Evolutionary conservation across 1,284 basidiomycete genomes (phyloP).

Genomic region (Ustilago crameri): DNA sequence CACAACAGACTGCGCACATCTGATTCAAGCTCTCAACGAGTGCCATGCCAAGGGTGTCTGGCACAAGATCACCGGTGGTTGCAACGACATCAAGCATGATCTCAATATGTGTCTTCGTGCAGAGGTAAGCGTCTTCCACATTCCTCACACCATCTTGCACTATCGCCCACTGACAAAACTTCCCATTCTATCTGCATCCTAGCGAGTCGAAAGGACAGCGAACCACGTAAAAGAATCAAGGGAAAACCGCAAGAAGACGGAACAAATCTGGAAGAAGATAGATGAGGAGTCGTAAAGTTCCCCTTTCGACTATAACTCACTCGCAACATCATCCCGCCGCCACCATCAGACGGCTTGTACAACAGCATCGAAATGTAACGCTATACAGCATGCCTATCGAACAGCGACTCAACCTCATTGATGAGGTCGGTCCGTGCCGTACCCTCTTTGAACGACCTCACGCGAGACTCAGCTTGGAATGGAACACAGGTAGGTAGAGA

Average conservation of each 20-base stretch:
- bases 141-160: background rate
- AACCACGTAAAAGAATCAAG: slow-evolving; percentile 35
- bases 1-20: slow-evolving; percentile 46
- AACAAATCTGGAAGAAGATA: slow-evolving; percentile 51
- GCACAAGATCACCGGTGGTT: slow-evolving; percentile 53
- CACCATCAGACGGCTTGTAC: slow-evolving; percentile 1
- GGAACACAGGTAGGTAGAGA: too few species aligned
- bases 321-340: background rate
- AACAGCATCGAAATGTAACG: slow-evolving; percentile 18
- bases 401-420: too few species aligned
- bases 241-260: slow-evolving; percentile 43
- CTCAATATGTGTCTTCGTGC: slow-evolving; percentile 55
- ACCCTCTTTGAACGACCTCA: too few species aligned
- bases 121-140: slow-evolving; percentile 40
- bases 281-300: slow-evolving; percentile 36
- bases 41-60: slow-evolving; percentile 48
- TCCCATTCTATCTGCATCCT: background rate
- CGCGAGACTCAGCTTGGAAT: too few species aligned
- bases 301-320: background rate
- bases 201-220: slow-evolving; percentile 43
- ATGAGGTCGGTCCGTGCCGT: too few species aligned
- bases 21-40: slow-evolving; percentile 51
- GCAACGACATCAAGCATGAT: slow-evolving; percentile 56
- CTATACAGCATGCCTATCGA: too few species aligned
- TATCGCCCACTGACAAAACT: background rate